Percentiles rank a stretch among this genome's conserved stretches.
These are phyloP conservation scores for Symbiotaphrina buchneri DNA, from an alignment of 495 filamentous ascomycete genomes.

Conservation along the genomic window DNA sequence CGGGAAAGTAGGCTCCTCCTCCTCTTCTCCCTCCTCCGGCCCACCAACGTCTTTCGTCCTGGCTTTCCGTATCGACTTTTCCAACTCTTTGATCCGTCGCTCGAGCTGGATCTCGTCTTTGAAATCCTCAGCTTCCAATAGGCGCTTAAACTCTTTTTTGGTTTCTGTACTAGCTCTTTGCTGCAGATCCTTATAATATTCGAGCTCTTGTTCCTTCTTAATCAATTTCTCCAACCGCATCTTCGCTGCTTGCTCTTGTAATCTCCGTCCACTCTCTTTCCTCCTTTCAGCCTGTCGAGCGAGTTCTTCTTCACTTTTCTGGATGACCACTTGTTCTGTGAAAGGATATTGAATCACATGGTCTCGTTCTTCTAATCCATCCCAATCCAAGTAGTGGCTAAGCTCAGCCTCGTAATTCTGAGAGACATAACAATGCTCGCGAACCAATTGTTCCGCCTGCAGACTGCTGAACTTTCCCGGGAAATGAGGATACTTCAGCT, in stretches of 20 bases:
- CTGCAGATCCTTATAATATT: constrained; percentile 76
- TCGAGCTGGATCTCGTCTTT: constrained; percentile 74
- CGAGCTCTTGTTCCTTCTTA: constrained; percentile 84
- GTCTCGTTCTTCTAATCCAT: constrained; percentile 71
- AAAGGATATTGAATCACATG: constrained; percentile 79
- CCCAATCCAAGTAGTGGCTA: constrained; percentile 56
- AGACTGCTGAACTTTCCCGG: constrained; percentile 61
- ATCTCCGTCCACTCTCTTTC: constrained; percentile 71
- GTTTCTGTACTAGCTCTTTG: constrained; percentile 31
- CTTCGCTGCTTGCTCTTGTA: constrained; percentile 93
- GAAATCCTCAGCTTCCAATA: constrained; percentile 76
- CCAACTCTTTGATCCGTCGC: constrained; percentile 62
- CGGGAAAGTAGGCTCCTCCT: constrained; percentile 62
- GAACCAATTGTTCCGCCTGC: constrained; percentile 70
- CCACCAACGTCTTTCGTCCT: constrained; percentile 83
- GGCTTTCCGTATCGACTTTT: constrained; percentile 66
- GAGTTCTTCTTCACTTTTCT: constrained; percentile 87
- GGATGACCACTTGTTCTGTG: constrained; percentile 66
- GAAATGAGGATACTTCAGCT: constrained; percentile 82
- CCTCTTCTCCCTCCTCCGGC: constrained; percentile 49
- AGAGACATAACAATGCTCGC: constrained; percentile 79
- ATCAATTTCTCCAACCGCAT: constrained; percentile 88
- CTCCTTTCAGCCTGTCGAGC: constrained; percentile 71
- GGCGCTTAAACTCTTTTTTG: constrained; percentile 72
- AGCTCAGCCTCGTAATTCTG: constrained; percentile 62